phyloP scores from a whole-genome alignment of 257 asterid species.

The Capsicum baccatum region DNA sequence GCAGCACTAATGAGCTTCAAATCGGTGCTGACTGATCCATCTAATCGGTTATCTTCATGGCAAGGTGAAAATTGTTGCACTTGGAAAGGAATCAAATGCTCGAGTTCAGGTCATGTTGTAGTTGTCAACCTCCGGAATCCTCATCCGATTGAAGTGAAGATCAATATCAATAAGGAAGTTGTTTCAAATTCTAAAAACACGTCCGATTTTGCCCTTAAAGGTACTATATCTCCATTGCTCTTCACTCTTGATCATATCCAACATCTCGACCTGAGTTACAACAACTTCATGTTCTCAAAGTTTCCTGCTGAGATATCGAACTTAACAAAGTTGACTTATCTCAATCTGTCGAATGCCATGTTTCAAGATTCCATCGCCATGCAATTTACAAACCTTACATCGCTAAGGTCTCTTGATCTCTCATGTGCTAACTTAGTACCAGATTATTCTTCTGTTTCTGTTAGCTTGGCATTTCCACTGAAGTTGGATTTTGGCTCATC shows the following conservation, averaged over 20 bases:
- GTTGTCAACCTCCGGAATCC: slow-evolving; percentile 32
- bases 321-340: slow-evolving; percentile 26
- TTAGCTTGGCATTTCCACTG: slow-evolving; percentile 17
- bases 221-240: slow-evolving; percentile 27
- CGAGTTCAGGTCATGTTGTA: slow-evolving; percentile 20
- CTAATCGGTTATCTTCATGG: slow-evolving; percentile 26
- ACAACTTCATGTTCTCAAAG: slow-evolving; percentile 29
- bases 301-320: slow-evolving; percentile 23
- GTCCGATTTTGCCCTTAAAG: not conserved
- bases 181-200: not conserved
- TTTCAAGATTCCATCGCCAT: slow-evolving; percentile 23
- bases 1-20: slow-evolving; percentile 30
- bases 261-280: slow-evolving; percentile 32
- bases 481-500: not conserved
- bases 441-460: slow-evolving; percentile 22
- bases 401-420: slow-evolving; percentile 27
- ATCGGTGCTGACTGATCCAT: slow-evolving; percentile 25
- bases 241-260: slow-evolving; percentile 24
- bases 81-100: slow-evolving; percentile 32
- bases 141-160: not conserved
- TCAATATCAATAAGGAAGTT: slow-evolving; percentile 23
- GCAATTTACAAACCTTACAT: slow-evolving; percentile 31
- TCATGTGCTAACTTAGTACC: slow-evolving; percentile 18
- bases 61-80: slow-evolving; percentile 17
- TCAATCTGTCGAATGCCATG: slow-evolving; percentile 31